Evolutionary conservation across 2,329 filamentous ascomycete genomes (phyloP), one percentile per base, ranked within the genome.

Genomic region (Ceratocystis cubensis): DNA sequence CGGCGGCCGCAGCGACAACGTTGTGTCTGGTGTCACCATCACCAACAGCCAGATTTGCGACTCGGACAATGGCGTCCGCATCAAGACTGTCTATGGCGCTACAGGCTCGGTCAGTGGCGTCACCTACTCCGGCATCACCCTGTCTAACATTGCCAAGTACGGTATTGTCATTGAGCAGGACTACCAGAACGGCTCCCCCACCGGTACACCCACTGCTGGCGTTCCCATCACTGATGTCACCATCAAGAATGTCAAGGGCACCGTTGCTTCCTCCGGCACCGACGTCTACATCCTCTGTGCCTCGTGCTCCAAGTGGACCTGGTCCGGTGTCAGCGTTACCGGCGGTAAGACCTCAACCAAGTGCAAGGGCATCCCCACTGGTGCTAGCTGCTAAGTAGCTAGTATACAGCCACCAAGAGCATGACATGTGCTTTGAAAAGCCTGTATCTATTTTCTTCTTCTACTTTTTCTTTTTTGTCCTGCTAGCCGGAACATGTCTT

Each of bases 251-350:
- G 75, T 82, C 67, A 75, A 71, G 2, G 80, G 80, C 33, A 74
- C 75, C 3, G 79, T 82, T 61, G 67, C 72, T 44, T 72, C 72
- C 1, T 70, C 69, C 6, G 78, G 71, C n/a, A 76, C 73, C 22
- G 72, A 80, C 63, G 72, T 82, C 69, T 81, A 81, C 70, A 80
- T 84, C 66, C 77, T 83, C 17, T 84, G 82, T 70, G 82, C 78
- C 15, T 73, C 72, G 50, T 80, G 78, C 41, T 75, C 76, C 65
- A 75, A 77, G 73, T 85, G 82, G 80, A 80, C 76, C 17, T 84
- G 81, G 80, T 75, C 72, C 15, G 76, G 74, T 59, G 78, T 81
- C 68, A 72, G 69, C 56, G 75, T 84, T 46, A 81, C 79, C 22
- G 82, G 82, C 48, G 82, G 82, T 63, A 76, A 79, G 71, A 77